phyloP scores from a whole-genome alignment of 2,329 filamentous ascomycete species.

The Fusarium sp. region DNA sequence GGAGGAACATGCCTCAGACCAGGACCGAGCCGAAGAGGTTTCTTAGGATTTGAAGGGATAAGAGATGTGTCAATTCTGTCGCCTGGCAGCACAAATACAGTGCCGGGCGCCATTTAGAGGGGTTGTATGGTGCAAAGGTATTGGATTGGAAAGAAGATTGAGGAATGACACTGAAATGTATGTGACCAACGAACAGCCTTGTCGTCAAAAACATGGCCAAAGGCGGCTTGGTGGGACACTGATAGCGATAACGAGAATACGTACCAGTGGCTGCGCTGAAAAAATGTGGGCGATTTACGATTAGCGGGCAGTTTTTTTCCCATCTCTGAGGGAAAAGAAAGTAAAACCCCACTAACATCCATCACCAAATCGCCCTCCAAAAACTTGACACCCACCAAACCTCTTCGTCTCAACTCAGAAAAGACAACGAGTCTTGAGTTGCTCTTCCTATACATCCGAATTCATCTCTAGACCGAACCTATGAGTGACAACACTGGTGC shows the following conservation, averaged over 20 bases:
- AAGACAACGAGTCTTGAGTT: constrained; percentile 28
- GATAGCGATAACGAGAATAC: constrained; percentile 41
- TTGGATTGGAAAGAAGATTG: constrained; percentile 2
- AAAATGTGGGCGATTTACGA: constrained; percentile 45
- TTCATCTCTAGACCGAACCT: constrained; percentile 33
- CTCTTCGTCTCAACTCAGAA: constrained; percentile 16
- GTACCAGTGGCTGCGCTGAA: constrained; percentile 33
- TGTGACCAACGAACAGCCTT: constrained; percentile 29
- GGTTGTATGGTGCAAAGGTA: constrained; percentile 7
- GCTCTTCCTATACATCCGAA: constrained; percentile 12
- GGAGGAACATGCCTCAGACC: constrained; percentile 86
- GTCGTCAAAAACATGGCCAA: constrained; percentile 31
- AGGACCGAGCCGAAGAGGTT: constrained; percentile 83
- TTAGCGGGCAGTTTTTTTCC: constrained; percentile 49
- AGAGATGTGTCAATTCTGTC: constrained; percentile 76
- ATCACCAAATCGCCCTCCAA: constrained; percentile 39
- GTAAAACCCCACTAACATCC: constrained; percentile 45
- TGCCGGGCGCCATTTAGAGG: constrained; percentile 67
- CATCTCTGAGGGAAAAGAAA: constrained; percentile 44
- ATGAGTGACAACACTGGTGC: constrained; percentile 64
- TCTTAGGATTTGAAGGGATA: constrained; percentile 76
- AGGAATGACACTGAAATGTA: constrained; percentile 19
- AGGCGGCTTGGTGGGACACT: constrained; percentile 26
- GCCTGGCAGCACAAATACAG: constrained; percentile 83
- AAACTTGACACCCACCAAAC: constrained; percentile 42